Percentiles rank a stretch among this genome's conserved stretches.
Evolutionary conservation across 768 basidiomycete species (phyloP).

Genomic region (Naematelia encephala): DNA sequence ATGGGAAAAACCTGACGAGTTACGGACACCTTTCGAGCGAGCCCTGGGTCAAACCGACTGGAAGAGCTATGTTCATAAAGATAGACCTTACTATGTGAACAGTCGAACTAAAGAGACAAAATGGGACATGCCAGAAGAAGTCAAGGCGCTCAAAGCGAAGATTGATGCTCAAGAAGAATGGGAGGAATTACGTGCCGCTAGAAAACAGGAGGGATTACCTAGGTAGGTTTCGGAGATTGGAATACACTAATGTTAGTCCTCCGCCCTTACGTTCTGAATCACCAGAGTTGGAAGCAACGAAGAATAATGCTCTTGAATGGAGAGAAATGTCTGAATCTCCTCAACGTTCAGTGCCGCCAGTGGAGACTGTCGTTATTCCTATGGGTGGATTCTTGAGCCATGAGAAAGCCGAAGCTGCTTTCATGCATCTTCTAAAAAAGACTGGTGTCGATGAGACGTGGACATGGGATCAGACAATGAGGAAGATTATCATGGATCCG

Average conservation of each 20-base stretch:
- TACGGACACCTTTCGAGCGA: slow-evolving; percentile 86
- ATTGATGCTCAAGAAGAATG: slow-evolving; percentile 57
- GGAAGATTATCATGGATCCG: slow-evolving; percentile 96
- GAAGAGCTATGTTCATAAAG: slow-evolving; percentile 94
- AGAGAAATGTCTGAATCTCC: neutral
- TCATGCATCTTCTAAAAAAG: slow-evolving; percentile 81
- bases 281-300: slow-evolving; percentile 7
- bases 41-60: slow-evolving; percentile 86
- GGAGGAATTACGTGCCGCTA: slow-evolving; percentile 54
- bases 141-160: slow-evolving; percentile 75
- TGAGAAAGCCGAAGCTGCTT: slow-evolving; percentile 91
- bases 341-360: slow-evolving; percentile 2
- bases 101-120: slow-evolving; percentile 79
- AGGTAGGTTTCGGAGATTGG: slow-evolving; percentile 48
- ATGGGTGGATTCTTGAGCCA: slow-evolving; percentile 81
- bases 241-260: slow-evolving; percentile 17
- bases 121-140: slow-evolving; percentile 96
- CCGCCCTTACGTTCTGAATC: slow-evolving; percentile 24
- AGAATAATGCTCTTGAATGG: slow-evolving; percentile 7
- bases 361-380: slow-evolving; percentile 77
- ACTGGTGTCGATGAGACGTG: slow-evolving; percentile 85
- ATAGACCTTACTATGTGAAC: slow-evolving; percentile 61
- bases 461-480: slow-evolving; percentile 99
- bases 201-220: slow-evolving; percentile 55
- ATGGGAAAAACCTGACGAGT: slow-evolving; percentile 96